Evolutionary conservation across 1,139 yeast species (phyloP).

Genomic region (Lodderomyces oxycetoniae): DNA sequence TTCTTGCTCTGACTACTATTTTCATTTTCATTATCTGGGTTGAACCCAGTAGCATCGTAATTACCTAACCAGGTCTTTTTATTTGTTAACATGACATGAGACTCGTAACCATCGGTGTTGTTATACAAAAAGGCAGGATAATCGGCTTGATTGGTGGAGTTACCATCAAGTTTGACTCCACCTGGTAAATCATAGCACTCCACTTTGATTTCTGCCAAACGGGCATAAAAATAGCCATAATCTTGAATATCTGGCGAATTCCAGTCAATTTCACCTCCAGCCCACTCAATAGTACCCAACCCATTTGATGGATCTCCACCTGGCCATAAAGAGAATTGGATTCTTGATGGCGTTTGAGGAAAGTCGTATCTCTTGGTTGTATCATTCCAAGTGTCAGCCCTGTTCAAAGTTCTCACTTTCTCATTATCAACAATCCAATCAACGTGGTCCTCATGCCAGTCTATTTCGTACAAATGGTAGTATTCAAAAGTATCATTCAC

Average conservation of each 20-base stretch:
- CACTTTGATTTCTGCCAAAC: constrained; percentile 54
- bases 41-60: constrained; percentile 59
- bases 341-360: constrained; percentile 91
- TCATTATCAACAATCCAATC: constrained; percentile 75
- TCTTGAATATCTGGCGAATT: constrained; percentile 63
- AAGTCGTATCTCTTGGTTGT: constrained; percentile 55
- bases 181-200: constrained; percentile 69
- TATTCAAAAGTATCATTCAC: constrained; percentile 54
- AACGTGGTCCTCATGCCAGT: constrained; percentile 74
- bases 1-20: constrained; percentile 1
- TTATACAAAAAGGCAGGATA: constrained; percentile 55
- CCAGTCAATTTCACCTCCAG: constrained; percentile 90
- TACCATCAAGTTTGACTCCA: constrained; percentile 27
- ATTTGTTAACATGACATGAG: constrained; percentile 54
- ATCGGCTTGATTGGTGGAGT: constrained; percentile 32
- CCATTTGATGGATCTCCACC: constrained; percentile 68
- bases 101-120: constrained; percentile 40
- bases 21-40: constrained; percentile 38
- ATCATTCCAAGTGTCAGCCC: constrained; percentile 61
- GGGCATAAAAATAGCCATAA: constrained; percentile 74
- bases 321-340: constrained; percentile 78
- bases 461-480: constrained; percentile 74
- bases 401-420: constrained; percentile 61
- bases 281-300: constrained; percentile 85
- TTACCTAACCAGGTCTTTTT: constrained; percentile 57